phyloP scores from a whole-genome alignment of 2,329 filamentous ascomycete genomes.

The Westerdykella sp. region DNA sequence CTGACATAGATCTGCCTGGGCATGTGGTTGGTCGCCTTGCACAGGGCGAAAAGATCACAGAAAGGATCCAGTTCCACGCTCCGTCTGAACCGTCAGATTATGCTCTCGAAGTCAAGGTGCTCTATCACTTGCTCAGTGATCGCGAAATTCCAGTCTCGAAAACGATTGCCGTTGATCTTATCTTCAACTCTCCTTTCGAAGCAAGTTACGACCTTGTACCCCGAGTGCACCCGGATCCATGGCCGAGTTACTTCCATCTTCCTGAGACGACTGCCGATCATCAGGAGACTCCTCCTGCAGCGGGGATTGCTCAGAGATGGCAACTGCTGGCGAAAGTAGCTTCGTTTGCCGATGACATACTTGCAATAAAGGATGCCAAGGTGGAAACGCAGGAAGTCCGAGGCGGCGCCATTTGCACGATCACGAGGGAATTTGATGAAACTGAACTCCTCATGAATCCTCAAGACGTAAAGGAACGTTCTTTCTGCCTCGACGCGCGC shows the following conservation, averaged over 20 bases:
- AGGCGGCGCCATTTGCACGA: conserved; percentile 55
- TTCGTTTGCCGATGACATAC: conserved; percentile 65
- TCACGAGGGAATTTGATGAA: conserved; percentile 25
- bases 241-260: conserved; percentile 79
- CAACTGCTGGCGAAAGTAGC: conserved; percentile 63
- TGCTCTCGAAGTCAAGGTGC: conserved; percentile 64
- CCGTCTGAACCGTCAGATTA: conserved; percentile 49
- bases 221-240: conserved; percentile 66
- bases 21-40: conserved; percentile 34
- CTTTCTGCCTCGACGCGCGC: conserved; percentile 67
- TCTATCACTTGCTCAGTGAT: conserved; percentile 76
- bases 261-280: conserved; percentile 37
- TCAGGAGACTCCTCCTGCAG: conserved; percentile 33
- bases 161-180: conserved; percentile 60
- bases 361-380: conserved; percentile 58
- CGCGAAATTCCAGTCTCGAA: conserved; percentile 75
- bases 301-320: conserved; percentile 76
- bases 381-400: conserved; percentile 57
- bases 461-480: conserved; percentile 63
- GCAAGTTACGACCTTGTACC: conserved; percentile 85
- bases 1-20: conserved; percentile 30
- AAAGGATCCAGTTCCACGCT: conserved; percentile 37
- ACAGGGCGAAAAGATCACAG: conserved; percentile 25
- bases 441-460: conserved; percentile 48
- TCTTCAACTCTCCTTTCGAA: conserved; percentile 79